Evolutionary conservation across 352 stramenopile genomes (phyloP), one percentile per base, ranked within the genome.

Genomic region (Pythium scleroteichum): DNA sequence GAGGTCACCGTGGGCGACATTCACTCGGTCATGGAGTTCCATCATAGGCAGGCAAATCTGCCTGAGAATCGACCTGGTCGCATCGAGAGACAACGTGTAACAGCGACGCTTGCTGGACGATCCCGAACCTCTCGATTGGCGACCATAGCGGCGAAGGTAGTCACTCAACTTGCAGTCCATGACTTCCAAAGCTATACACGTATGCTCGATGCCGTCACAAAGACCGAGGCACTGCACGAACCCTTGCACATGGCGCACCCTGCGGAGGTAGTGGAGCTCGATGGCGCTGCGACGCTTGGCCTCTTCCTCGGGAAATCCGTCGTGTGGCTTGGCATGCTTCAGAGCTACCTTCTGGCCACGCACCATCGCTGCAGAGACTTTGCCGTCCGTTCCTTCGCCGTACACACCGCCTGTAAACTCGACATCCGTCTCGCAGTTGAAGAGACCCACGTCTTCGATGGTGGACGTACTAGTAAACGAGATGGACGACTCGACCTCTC

Each of bases 141-240:
- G 71, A 6, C 84, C 82, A 49, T 92, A 90, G 29, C 78, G 67
- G 50, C 85, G 70, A 68, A 92, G 69, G 63, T 94, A 94, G 60
- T 94, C 85, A 55, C 85, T 94, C 13, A 94, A 71, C 54, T 94
- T 94, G 66, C 85, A 92, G 55, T 94, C 83, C 82, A 94, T 89
- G n/a, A 94, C 85, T 57, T 94, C 85, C 7, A 94, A 63, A 1
- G 85, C 85, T 32, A 94, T 94, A 53, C 85, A 94, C 12, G 85
- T 94, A 53, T 94, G 85, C 33, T 92, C 81, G 39, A 94, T 92
- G 32, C 66, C 85, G 53, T 94, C 85, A 50, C 85, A 94, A 17
- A 92, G 57, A 2, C 85, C 85, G 42, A 94, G 76, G 60, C 85
- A 94, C 55, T 92, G 85, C 42, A 94, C 53, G 42, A 94, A 94